A percentile compares a stretch with the other conserved stretches of the same genome.
phyloP scores from a whole-genome alignment of 164 flowering plant species.

The Taxillus chinensis region DNA sequence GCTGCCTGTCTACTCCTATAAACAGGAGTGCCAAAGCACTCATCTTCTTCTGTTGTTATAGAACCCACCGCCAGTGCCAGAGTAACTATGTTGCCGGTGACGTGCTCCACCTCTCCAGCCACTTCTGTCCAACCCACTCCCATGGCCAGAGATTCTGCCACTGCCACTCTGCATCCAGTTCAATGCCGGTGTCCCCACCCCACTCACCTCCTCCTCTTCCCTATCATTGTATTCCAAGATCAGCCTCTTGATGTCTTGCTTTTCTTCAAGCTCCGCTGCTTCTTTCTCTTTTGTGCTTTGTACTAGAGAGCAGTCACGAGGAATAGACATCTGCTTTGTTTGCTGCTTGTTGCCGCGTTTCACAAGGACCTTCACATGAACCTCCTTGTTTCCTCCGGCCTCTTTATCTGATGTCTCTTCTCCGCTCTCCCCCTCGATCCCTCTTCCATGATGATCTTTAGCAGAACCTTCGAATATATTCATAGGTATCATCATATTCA shows the following conservation, averaged over 20 bases:
- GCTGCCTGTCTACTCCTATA: neutral
- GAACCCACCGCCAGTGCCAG: slow-evolving; percentile 50
- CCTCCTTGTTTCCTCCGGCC: slow-evolving; percentile 53
- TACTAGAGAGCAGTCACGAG: slow-evolving; percentile 71
- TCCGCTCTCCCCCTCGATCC: slow-evolving; percentile 76
- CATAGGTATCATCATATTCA: slow-evolving; percentile 92
- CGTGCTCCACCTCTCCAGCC: slow-evolving; percentile 52
- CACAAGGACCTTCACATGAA: slow-evolving; percentile 82
- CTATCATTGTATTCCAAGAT: slow-evolving; percentile 91
- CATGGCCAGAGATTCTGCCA: slow-evolving; percentile 37
- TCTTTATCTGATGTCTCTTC: slow-evolving; percentile 80
- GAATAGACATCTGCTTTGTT: slow-evolving; percentile 81
- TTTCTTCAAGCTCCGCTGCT: slow-evolving; percentile 27
- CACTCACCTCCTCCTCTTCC: slow-evolving; percentile 82
- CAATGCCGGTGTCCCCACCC: slow-evolving; percentile 40
- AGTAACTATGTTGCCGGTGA: slow-evolving; percentile 35
- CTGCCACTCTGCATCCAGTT: slow-evolving; percentile 49
- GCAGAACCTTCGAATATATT: slow-evolving; percentile 71
- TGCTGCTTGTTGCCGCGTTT: slow-evolving; percentile 92
- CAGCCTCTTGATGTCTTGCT: slow-evolving; percentile 83
- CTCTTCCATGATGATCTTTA: slow-evolving; percentile 68
- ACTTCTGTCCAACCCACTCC: slow-evolving; percentile 59
- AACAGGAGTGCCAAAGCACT: neutral
- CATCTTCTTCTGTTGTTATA: slow-evolving; percentile 61
- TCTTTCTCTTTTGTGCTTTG: slow-evolving; percentile 92